These are phyloP conservation scores for Suillus weaverae DNA, from an alignment of 768 basidiomycete species.

Conservation along the genomic window DNA sequence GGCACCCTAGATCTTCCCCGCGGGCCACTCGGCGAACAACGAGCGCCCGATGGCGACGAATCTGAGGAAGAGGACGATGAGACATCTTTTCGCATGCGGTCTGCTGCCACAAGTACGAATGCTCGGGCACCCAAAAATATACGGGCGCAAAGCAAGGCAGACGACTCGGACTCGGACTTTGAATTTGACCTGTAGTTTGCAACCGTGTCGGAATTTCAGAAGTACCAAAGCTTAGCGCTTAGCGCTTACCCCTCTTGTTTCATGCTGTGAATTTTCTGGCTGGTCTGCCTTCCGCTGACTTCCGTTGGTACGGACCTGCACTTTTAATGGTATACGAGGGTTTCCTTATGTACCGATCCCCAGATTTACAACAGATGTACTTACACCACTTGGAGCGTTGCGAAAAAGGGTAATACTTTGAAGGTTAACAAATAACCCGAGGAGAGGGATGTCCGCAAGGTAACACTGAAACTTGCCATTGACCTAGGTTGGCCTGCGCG, in stretches of 20 bases:
- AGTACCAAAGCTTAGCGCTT: not conserved
- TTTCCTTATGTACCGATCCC: not conserved
- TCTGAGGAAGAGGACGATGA: conserved; percentile 51
- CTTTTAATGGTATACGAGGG: not conserved
- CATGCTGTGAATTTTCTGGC: not conserved
- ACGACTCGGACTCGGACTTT: conserved; percentile 77
- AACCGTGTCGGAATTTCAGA: not conserved
- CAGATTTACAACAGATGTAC: not conserved
- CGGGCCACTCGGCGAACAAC: conserved; percentile 28
- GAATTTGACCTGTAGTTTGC: conserved; percentile 65
- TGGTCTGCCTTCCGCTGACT: not conserved
- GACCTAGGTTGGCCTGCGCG: not conserved
- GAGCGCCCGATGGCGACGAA: conserved; percentile 38
- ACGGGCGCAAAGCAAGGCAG: conserved; percentile 48
- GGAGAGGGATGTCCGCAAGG: not conserved
- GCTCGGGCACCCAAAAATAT: conserved; percentile 54
- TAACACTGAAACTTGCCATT: not conserved
- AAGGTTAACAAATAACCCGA: not conserved
- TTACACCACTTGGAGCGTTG: not conserved
- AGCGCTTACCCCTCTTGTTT: not conserved
- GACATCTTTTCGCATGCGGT: conserved; percentile 54
- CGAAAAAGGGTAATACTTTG: not conserved
- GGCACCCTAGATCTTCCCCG: conserved; percentile 62
- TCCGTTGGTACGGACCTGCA: not conserved
- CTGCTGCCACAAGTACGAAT: conserved; percentile 59